Evolutionary conservation across 2,329 filamentous ascomycete genomes (phyloP).

Genomic region (Ascochyta koolunga): DNA sequence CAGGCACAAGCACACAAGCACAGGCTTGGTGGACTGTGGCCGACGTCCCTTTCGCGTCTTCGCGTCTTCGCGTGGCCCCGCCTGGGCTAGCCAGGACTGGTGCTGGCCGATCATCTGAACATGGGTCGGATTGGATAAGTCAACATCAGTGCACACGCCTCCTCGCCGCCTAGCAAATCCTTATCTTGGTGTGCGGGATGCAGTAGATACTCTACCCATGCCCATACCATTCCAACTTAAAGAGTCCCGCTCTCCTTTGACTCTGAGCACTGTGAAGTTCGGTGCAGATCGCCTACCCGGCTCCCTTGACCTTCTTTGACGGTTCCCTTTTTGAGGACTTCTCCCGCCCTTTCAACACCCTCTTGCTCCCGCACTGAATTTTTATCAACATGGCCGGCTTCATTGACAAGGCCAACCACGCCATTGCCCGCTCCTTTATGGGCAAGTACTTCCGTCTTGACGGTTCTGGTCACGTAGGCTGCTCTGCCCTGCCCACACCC

Average conservation of each 20-base stretch:
- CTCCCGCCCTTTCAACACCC: neutral
- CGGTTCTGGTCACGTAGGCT: slow-evolving; percentile 78
- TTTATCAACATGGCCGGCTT: slow-evolving; percentile 38
- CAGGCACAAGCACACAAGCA: neutral
- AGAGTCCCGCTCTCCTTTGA: slow-evolving; percentile 14
- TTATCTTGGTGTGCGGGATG: slow-evolving; percentile 45
- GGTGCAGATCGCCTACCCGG: slow-evolving; percentile 18
- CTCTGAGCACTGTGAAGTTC: slow-evolving; percentile 2
- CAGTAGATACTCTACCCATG: slow-evolving; percentile 25
- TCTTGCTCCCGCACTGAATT: slow-evolving; percentile 13
- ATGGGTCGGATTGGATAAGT: slow-evolving; percentile 27
- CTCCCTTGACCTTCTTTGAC: slow-evolving; percentile 6
- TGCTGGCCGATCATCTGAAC: slow-evolving; percentile 8
- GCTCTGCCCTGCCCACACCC: slow-evolving; percentile 1
- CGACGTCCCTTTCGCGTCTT: slow-evolving; percentile 9
- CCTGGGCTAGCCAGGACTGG: slow-evolving; percentile 12
- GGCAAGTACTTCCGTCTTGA: slow-evolving; percentile 72
- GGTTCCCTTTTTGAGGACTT: slow-evolving; percentile 7
- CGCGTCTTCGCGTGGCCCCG: slow-evolving; percentile 11
- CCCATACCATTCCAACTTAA: slow-evolving; percentile 23
- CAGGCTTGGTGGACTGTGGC: neutral
- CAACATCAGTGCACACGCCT: slow-evolving; percentile 19
- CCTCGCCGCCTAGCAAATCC: slow-evolving; percentile 33
- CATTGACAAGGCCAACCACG: slow-evolving; percentile 42
- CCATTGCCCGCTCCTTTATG: slow-evolving; percentile 43